A percentile compares a stretch with the other conserved stretches of the same genome.
Conservation (phyloP, 2,329 filamentous ascomycete species). For the Talaromyces atroroseus region DNA sequence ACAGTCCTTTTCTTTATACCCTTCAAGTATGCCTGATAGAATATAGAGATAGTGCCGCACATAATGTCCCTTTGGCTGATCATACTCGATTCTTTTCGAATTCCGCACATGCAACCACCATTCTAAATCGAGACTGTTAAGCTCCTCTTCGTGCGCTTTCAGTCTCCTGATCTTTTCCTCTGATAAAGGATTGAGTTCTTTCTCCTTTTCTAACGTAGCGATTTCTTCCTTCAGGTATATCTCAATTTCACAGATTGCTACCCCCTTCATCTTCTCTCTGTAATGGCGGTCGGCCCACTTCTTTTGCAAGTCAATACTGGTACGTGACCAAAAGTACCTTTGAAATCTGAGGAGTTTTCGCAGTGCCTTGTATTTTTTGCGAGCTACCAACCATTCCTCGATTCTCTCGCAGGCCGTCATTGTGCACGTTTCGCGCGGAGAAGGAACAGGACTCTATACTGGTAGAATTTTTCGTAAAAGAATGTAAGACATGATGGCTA, state of each 20-base stretch:
- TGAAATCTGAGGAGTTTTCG: not conserved
- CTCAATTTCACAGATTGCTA: not conserved
- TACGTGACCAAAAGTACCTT: not conserved
- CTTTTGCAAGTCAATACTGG: not conserved
- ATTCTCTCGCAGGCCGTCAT: not conserved
- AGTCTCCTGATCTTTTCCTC: not conserved
- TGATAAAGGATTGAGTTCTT: not conserved
- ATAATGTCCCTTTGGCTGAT: slow-evolving; percentile 2
- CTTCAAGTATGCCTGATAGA: not conserved
- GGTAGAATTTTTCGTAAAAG: no score
- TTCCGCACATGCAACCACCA: slow-evolving; percentile 1
- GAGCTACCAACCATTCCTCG: not conserved
- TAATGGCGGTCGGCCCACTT: not conserved
- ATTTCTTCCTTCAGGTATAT: slow-evolving; percentile 6
- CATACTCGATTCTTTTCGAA: not conserved
- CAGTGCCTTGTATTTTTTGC: not conserved
- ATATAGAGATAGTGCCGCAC: not conserved
- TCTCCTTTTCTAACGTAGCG: not conserved
- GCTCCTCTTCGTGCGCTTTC: not conserved
- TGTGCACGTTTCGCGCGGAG: not conserved
- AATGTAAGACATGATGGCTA: not conserved
- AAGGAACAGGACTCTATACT: not conserved
- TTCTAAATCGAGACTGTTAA: not conserved
- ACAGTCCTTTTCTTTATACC: not conserved
- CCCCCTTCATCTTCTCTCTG: not conserved